Conservation (phyloP, 1,284 basidiomycete species). For the Ustilago hordei region DNA sequence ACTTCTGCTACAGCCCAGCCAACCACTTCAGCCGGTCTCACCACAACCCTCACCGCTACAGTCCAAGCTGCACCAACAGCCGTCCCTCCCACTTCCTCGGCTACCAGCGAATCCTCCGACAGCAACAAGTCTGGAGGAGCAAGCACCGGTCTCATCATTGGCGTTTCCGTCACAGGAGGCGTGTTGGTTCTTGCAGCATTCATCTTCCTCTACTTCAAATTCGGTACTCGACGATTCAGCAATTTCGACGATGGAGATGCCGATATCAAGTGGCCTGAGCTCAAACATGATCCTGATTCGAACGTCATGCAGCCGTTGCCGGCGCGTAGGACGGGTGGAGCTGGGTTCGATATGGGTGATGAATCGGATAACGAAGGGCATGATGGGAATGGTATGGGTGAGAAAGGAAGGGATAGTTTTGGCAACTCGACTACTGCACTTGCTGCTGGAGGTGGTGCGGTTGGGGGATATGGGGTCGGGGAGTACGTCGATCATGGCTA, state of each 20-base stretch:
- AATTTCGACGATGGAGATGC: constrained; percentile 58
- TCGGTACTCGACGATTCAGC: constrained; percentile 54
- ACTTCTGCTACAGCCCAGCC: constrained; percentile 13
- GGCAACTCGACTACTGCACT: constrained; percentile 46
- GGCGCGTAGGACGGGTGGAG: constrained; percentile 63
- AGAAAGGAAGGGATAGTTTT: constrained; percentile 53
- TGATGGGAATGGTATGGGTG: constrained; percentile 19
- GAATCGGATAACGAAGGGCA: constrained; percentile 56
- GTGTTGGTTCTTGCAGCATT: constrained; percentile 56
- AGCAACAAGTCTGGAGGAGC: constrained; percentile 20
- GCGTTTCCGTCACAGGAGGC: constrained; percentile 64
- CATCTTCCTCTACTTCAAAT: constrained; percentile 63
- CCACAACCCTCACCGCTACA: constrained; percentile 31
- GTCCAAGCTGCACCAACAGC: constrained; percentile 16
- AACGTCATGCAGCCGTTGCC: constrained; percentile 65
- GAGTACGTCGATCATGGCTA: constrained; percentile 42
- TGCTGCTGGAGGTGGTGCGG: constrained; percentile 16
- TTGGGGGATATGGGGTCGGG: constrained; percentile 27
- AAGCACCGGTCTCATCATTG: constrained; percentile 63
- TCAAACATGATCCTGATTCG: constrained; percentile 60
- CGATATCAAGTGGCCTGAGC: constrained; percentile 69
- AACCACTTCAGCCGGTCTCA: constrained; percentile 32
- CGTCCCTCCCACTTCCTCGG: constrained; percentile 10
- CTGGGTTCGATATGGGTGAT: constrained; percentile 68
- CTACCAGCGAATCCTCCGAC: constrained; percentile 9